These are phyloP conservation scores for Thelonectria blattea DNA, from an alignment of 2,329 filamentous ascomycete species.

Conservation along the genomic window DNA sequence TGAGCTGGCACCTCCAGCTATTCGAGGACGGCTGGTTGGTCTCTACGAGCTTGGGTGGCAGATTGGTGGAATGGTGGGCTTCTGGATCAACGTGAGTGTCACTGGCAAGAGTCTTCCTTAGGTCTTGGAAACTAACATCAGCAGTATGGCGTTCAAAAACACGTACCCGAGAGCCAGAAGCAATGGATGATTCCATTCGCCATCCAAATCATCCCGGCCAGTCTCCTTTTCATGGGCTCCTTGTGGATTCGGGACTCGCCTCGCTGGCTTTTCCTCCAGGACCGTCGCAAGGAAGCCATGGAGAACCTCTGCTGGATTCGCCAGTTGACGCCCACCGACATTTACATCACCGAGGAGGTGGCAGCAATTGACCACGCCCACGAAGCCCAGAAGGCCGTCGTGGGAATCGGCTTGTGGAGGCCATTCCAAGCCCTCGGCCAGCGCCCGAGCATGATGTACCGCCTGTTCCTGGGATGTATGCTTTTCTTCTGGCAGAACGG, in stretches of 20 bases:
- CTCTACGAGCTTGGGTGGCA: slow-evolving; percentile 61
- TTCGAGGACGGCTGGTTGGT: slow-evolving; percentile 60
- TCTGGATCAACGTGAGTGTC: slow-evolving; percentile 52
- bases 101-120: neutral
- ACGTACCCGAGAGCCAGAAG: slow-evolving; percentile 25
- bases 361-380: slow-evolving; percentile 29
- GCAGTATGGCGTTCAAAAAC: slow-evolving; percentile 30
- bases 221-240: slow-evolving; percentile 55
- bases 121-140: neutral
- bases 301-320: slow-evolving; percentile 61
- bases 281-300: slow-evolving; percentile 57
- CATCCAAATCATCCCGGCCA: slow-evolving; percentile 61
- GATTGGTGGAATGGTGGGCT: slow-evolving; percentile 58
- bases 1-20: slow-evolving; percentile 56
- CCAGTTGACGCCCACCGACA: slow-evolving; percentile 52
- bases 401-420: slow-evolving; percentile 52
- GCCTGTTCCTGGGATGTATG: slow-evolving; percentile 67
- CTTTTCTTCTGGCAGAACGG: slow-evolving; percentile 74
- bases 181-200: slow-evolving; percentile 59
- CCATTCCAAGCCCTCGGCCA: slow-evolving; percentile 29
- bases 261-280: slow-evolving; percentile 64
- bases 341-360: slow-evolving; percentile 45
- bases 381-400: slow-evolving; percentile 67
- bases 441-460: slow-evolving; percentile 57
- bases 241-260: slow-evolving; percentile 61